These are phyloP conservation scores for Epichloe elymi DNA, from an alignment of 2,329 filamentous ascomycete genomes.

Conservation along the genomic window DNA sequence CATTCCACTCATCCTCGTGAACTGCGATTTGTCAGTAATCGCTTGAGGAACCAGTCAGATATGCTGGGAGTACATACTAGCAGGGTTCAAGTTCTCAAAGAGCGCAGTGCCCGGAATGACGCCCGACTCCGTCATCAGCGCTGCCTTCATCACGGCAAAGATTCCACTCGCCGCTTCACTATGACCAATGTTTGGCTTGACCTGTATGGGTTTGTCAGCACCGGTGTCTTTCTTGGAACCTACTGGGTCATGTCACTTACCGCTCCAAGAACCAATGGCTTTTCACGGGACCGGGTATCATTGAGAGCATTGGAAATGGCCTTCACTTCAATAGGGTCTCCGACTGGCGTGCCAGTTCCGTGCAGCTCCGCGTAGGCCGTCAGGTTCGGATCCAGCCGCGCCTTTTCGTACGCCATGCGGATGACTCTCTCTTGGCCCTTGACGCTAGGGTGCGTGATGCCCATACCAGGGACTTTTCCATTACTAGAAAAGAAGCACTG, in stretches of 20 bases:
- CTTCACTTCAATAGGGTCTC: slow-evolving; percentile 32
- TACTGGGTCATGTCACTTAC: no score
- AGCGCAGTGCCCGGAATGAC: slow-evolving; percentile 8
- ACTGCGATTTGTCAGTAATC: no score
- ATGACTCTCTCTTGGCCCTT: neutral
- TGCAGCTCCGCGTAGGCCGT: slow-evolving; percentile 28
- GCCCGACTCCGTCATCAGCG: slow-evolving; percentile 12
- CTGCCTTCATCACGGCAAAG: slow-evolving; percentile 15
- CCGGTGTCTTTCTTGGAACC: no score
- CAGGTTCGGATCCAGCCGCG: neutral
- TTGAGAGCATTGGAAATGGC: slow-evolving; percentile 26
- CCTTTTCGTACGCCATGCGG: neutral
- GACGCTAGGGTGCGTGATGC: neutral
- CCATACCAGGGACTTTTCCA: slow-evolving; percentile 7
- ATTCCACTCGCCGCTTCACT: slow-evolving; percentile 14
- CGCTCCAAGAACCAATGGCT: no score
- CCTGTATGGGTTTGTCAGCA: no score
- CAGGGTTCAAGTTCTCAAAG: slow-evolving; percentile 1
- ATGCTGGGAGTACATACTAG: no score
- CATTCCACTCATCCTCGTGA: neutral
- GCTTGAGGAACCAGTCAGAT: no score
- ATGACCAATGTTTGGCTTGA: slow-evolving; percentile 12
- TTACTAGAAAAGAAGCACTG: slow-evolving; percentile 3
- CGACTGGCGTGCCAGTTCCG: slow-evolving; percentile 26
- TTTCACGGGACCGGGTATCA: neutral